Evolutionary conservation across 2,329 filamentous ascomycete species (phyloP), one percentile per base, ranked within the genome.

Genomic region (Penicillium sp.): DNA sequence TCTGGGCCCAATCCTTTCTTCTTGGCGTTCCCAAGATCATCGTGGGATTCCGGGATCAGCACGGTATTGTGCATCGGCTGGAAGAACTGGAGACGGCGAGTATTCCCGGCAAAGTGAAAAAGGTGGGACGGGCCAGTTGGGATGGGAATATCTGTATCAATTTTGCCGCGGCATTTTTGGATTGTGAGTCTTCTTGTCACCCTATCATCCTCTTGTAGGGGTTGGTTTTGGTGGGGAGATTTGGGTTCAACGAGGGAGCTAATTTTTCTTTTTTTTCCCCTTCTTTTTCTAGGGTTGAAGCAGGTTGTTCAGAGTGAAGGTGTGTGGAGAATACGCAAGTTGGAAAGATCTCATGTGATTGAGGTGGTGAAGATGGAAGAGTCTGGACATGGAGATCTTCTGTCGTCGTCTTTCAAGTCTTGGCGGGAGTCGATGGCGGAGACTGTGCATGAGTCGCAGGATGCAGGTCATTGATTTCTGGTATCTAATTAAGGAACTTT

Each of bases 1-100:
- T 91, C 71, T 98, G 93, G 93, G 88, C 91, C 11, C 93, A 97
- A 68, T 95, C 88, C 0, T 98, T 95, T 64, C 76, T 98, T 2
- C 83, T 98, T 2, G 91, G 91, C 36, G 90, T 97, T 1, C 89
- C 90, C 0, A 93, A 85, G 57, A 88, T 98, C 55, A 82, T 96
- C 39, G 86, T 98, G 28, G 93, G 93, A 1, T 96, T 93, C 66
- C 83, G 93, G 41, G 84, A 80, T 32, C 81, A 78, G 47, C 64
- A 84, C 47, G 91, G 93, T 6, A 79, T 88, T 45, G 74, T 98
- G 24, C 76, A 77, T 41, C 76, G 80, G 9, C 65, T 94, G 9
- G 81, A 95, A 65, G 88, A 95, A 62, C 80, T 95, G 29, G 81
- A 88, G 50, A 96, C 90, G 1, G 81, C 83, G 39, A 77, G 74